phyloP scores from a whole-genome alignment of 116 monocot species.

The Posidonia oceanica region DNA sequence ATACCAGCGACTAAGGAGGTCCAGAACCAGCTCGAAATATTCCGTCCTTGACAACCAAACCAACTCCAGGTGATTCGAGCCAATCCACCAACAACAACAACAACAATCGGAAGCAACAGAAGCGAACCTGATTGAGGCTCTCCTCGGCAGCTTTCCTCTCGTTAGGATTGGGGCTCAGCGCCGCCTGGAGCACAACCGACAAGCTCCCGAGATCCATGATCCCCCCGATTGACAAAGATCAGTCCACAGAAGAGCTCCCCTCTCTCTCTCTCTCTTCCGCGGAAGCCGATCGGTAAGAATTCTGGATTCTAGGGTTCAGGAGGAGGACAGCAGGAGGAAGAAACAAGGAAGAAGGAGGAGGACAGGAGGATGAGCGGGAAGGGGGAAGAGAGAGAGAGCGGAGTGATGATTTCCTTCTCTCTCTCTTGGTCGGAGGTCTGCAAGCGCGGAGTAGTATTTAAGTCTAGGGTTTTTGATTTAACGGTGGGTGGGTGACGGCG shows the following conservation, averaged over 20 bases:
- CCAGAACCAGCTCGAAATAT: not conserved
- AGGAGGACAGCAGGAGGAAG: too few species aligned
- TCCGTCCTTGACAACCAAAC: not conserved
- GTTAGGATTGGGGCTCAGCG: slow-evolving; percentile 56
- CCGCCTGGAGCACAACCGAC: slow-evolving; percentile 57
- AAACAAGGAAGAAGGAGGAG: too few species aligned
- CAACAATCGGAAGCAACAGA: not conserved
- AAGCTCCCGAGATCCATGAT: slow-evolving; percentile 66
- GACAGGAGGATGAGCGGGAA: too few species aligned
- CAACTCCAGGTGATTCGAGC: not conserved
- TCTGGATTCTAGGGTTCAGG: not conserved
- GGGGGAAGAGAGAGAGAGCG: too few species aligned
- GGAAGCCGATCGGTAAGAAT: not conserved
- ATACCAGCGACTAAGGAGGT: too few species aligned
- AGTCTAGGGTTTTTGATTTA: too few species aligned
- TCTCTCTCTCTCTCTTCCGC: not conserved
- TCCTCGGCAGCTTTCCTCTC: slow-evolving; percentile 88
- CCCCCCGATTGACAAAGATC: not conserved
- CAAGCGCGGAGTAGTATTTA: too few species aligned
- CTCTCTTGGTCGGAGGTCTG: too few species aligned
- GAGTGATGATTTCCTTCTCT: too few species aligned
- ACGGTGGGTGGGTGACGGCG: too few species aligned
- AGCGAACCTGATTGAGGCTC: slow-evolving; percentile 62
- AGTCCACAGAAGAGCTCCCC: not conserved
- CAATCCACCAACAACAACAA: not conserved